These are phyloP conservation scores for Ganoderma meredithae DNA, from an alignment of 1,284 basidiomycete genomes.

Conservation along the genomic window DNA sequence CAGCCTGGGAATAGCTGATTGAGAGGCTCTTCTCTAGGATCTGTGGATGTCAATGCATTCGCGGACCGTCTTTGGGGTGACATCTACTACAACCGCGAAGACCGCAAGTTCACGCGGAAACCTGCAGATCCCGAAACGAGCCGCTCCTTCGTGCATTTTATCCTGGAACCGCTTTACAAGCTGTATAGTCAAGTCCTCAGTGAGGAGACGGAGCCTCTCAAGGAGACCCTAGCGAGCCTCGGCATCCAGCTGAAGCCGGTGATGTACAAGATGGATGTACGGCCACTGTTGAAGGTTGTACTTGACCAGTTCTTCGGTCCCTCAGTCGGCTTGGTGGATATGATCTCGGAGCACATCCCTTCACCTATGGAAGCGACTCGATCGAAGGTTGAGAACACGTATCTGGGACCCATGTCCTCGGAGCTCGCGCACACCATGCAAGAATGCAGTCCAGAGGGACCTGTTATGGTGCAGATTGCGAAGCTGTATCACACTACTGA, in stretches of 20 bases:
- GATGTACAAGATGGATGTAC: constrained; percentile 98
- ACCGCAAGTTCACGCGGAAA: constrained; percentile 90
- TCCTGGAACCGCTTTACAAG: constrained; percentile 97
- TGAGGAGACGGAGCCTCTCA: constrained; percentile 87
- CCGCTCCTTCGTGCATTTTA: constrained; percentile 95
- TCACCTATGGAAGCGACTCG: constrained; percentile 78
- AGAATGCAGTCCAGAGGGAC: constrained; percentile 84
- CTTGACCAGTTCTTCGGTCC: constrained; percentile 96
- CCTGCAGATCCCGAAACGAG: constrained; percentile 82
- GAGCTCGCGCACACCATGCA: constrained; percentile 84
- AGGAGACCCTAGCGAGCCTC: constrained; percentile 81
- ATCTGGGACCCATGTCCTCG: constrained; percentile 86
- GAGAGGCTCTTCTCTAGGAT: constrained; percentile 46
- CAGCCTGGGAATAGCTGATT: neutral
- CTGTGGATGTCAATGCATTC: constrained; percentile 71
- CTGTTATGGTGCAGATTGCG: constrained; percentile 91
- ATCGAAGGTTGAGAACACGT: constrained; percentile 83
- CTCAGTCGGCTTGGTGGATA: constrained; percentile 88
- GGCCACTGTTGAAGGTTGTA: constrained; percentile 93
- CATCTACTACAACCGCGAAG: constrained; percentile 89
- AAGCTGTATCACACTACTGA: constrained; percentile 97
- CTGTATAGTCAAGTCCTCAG: constrained; percentile 95
- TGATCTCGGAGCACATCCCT: constrained; percentile 91
- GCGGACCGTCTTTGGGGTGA: constrained; percentile 97
- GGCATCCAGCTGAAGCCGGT: constrained; percentile 91